Evolutionary conservation across 148 eudicot species (phyloP).

Genomic region (Camellia japonica): DNA sequence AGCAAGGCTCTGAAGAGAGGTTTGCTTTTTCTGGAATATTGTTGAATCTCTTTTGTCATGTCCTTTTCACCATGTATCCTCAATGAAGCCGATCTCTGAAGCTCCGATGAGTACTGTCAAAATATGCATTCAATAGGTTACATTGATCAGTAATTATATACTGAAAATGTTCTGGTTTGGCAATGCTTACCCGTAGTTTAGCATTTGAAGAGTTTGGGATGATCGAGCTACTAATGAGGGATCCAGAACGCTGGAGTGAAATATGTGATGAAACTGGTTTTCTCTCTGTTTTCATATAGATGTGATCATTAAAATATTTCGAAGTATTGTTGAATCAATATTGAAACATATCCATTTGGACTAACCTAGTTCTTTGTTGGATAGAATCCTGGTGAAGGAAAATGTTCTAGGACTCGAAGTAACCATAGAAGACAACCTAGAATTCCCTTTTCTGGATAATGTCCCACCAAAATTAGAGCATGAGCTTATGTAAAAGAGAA

Average conservation of each 20-base stretch:
- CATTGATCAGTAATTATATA: background rate
- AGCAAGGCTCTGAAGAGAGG: slow-evolving; percentile 37
- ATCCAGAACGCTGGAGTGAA: slow-evolving; percentile 29
- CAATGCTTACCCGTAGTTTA: slow-evolving; percentile 25
- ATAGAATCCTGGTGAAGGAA: slow-evolving; percentile 28
- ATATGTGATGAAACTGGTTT: slow-evolving; percentile 29
- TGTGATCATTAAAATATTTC: background rate
- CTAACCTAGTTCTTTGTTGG: slow-evolving; percentile 35
- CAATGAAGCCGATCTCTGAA: slow-evolving; percentile 27
- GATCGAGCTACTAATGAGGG: slow-evolving; percentile 15
- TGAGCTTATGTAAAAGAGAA: background rate
- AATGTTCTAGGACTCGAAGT: slow-evolving; percentile 20
- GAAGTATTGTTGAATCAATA: background rate
- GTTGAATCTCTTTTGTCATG: slow-evolving; percentile 29
- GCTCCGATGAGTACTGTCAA: slow-evolving; percentile 29
- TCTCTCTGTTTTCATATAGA: slow-evolving; percentile 22
- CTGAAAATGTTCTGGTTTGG: background rate
- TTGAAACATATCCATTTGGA: background rate
- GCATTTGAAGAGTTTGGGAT: slow-evolving; percentile 19
- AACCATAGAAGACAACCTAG: slow-evolving; percentile 11
- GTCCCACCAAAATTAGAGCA: slow-evolving; percentile 4
- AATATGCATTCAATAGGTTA: background rate
- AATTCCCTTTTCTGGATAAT: slow-evolving; percentile 28
- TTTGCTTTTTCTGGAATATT: slow-evolving; percentile 35
- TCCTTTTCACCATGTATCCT: slow-evolving; percentile 17